Evolutionary conservation across 768 basidiomycete species (phyloP).

Genomic region (Collybiopsis confluens): DNA sequence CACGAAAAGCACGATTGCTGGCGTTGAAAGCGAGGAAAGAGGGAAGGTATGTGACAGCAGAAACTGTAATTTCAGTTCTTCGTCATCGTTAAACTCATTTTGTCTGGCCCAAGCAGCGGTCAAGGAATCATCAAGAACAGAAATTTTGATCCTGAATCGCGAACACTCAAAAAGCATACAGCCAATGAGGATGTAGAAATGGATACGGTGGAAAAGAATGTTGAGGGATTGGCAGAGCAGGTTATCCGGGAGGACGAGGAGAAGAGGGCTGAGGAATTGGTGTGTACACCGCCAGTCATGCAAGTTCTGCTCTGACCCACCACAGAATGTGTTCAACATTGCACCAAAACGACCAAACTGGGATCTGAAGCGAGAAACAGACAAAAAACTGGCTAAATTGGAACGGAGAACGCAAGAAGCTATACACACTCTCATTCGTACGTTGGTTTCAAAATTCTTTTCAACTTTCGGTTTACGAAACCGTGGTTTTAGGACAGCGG

Average conservation of each 20-base stretch:
- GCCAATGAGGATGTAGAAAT: conserved; percentile 48
- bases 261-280: conserved; percentile 82
- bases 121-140: conserved; percentile 61
- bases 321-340: conserved; percentile 92
- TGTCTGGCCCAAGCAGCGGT: conserved; percentile 20
- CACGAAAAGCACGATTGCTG: conserved; percentile 75
- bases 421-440: conserved; percentile 89
- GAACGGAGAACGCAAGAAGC: conserved; percentile 90
- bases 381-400: conserved; percentile 84
- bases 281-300: conserved; percentile 31
- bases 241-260: conserved; percentile 88
- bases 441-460: not conserved
- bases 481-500: conserved; percentile 55
- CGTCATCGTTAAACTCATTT: not conserved
- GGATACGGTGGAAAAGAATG: conserved; percentile 86
- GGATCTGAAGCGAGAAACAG: conserved; percentile 93
- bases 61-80: too few species aligned
- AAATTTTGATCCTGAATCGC: conserved; percentile 89
- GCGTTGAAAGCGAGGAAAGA: conserved; percentile 73
- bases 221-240: conserved; percentile 77
- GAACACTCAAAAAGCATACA: conserved; percentile 66
- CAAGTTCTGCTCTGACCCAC: not conserved
- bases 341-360: conserved; percentile 96
- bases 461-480: not conserved
- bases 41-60: conserved; percentile 50